These are phyloP conservation scores for Ophiorrhiza pumila DNA, from an alignment of 257 asterid genomes.

Conservation along the genomic window DNA sequence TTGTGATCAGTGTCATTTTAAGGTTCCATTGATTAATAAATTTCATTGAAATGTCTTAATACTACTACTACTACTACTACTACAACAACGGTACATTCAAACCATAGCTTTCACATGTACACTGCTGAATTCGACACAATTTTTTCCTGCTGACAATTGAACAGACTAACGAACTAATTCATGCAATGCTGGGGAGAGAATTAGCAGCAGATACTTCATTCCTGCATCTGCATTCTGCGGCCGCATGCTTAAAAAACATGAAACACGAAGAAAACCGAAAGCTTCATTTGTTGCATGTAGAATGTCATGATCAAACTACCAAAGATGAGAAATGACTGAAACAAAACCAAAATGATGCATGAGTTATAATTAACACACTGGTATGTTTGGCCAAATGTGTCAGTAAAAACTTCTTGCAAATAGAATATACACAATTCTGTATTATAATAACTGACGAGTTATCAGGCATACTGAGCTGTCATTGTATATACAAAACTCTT, in stretches of 20 bases:
- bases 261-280: not conserved
- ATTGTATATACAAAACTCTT: conserved; percentile 1
- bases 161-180: too few species aligned
- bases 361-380: not conserved
- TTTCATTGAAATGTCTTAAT: too few species aligned
- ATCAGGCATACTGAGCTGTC: not conserved
- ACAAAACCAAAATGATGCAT: not conserved
- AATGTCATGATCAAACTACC: not conserved
- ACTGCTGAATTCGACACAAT: too few species aligned
- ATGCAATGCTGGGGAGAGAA: too few species aligned
- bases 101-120: too few species aligned
- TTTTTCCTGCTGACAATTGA: too few species aligned
- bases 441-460: not conserved
- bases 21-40: too few species aligned
- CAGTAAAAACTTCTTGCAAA: not conserved
- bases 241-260: not conserved
- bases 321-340: not conserved
- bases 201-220: too few species aligned
- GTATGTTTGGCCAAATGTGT: not conserved
- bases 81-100: too few species aligned
- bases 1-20: too few species aligned
- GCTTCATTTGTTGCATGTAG: not conserved
- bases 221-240: too few species aligned
- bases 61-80: too few species aligned
- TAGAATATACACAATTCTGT: conserved; percentile 13